These are phyloP conservation scores for Zygoascus sp. DNA, from an alignment of 1,139 yeast species.

Conservation along the genomic window DNA sequence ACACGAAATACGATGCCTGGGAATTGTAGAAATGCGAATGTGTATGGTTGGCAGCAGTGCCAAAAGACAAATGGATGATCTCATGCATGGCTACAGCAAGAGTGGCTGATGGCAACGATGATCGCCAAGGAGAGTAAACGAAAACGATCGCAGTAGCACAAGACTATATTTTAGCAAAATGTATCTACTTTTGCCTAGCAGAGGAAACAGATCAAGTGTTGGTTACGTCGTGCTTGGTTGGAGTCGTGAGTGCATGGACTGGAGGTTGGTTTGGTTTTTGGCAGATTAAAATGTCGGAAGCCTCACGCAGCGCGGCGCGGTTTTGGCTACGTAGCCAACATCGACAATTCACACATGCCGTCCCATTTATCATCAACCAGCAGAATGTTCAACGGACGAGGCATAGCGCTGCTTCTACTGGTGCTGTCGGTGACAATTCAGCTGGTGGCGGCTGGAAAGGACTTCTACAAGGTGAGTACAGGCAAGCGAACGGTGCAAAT, in stretches of 20 bases:
- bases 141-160: too few relatives aligned
- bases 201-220: not conserved
- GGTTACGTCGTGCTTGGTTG: not conserved
- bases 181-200: too few relatives aligned
- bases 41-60: slow-evolving; percentile 69
- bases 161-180: too few relatives aligned
- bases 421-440: slow-evolving; percentile 13
- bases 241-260: too few relatives aligned
- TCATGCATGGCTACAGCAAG: too few relatives aligned
- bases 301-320: not conserved
- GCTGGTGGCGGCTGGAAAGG: slow-evolving; percentile 24
- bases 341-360: not conserved
- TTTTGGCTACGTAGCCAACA: slow-evolving; percentile 4
- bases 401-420: not conserved
- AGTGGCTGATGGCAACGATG: too few relatives aligned
- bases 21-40: slow-evolving; percentile 74
- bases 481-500: too few relatives aligned
- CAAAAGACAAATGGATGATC: slow-evolving; percentile 61
- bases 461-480: slow-evolving; percentile 30
- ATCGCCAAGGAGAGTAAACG: too few relatives aligned
- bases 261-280: too few relatives aligned
- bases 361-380: not conserved
- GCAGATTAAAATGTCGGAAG: not conserved
- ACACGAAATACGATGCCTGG: slow-evolving; percentile 68
- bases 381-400: not conserved